Conservation (phyloP, 768 basidiomycete species). For the Agaricus blazei region DNA sequence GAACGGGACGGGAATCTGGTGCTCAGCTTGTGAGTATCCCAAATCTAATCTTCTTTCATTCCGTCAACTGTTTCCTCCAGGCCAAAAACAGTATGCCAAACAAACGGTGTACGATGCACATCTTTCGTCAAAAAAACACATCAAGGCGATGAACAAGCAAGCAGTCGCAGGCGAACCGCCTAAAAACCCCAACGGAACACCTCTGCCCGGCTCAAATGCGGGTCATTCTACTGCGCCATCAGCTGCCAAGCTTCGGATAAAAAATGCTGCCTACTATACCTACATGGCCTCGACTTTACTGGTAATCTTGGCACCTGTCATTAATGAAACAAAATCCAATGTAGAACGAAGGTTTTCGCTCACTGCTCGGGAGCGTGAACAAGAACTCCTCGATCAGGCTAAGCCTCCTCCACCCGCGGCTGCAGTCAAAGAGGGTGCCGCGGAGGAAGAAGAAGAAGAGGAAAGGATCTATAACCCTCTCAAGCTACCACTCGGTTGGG, state of each 20-base stretch:
- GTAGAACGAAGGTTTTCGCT: slow-evolving; percentile 95
- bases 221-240: slow-evolving; percentile 24
- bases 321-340: slow-evolving; percentile 92
- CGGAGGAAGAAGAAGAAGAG: slow-evolving; percentile 86
- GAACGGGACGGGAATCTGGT: slow-evolving; percentile 75
- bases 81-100: slow-evolving; percentile 93
- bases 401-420: slow-evolving; percentile 42
- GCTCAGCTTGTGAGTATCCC: slow-evolving; percentile 73
- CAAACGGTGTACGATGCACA: slow-evolving; percentile 98
- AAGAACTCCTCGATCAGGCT: slow-evolving; percentile 78
- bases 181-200: slow-evolving; percentile 54
- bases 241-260: slow-evolving; percentile 45
- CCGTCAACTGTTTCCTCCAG: slow-evolving; percentile 32
- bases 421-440: slow-evolving; percentile 39
- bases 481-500: slow-evolving; percentile 95
- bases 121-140: slow-evolving; percentile 90
- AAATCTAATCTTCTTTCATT: slow-evolving; percentile 9
- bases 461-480: slow-evolving; percentile 97
- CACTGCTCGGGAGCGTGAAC: slow-evolving; percentile 96
- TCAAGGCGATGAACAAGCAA: slow-evolving; percentile 83
- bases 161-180: slow-evolving; percentile 42
- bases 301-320: slow-evolving; percentile 50
- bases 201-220: slow-evolving; percentile 20
- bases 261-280: slow-evolving; percentile 66
- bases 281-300: slow-evolving; percentile 68